These are phyloP conservation scores for Neocucurbitaria cava DNA, from an alignment of 2,329 filamentous ascomycete species.

Conservation along the genomic window DNA sequence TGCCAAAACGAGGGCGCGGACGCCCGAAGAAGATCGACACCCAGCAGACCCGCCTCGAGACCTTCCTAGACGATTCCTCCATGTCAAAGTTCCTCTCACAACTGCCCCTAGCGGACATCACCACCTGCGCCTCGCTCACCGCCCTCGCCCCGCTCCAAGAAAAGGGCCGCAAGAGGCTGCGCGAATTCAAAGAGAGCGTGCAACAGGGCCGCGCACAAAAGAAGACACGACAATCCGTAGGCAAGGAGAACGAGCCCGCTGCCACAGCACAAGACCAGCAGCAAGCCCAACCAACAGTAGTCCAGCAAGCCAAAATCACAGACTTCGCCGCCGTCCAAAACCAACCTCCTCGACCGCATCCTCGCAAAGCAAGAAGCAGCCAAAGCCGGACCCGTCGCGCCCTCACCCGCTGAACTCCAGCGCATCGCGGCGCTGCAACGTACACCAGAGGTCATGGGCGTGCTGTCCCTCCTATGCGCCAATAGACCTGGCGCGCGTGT, in stretches of 20 bases:
- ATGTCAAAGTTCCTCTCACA: slow-evolving; percentile 60
- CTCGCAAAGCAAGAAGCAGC: slow-evolving; percentile 57
- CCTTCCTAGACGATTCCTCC: slow-evolving; percentile 41
- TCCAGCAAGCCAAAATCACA: slow-evolving; percentile 47
- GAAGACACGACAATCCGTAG: slow-evolving; percentile 33
- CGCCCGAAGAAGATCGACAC: slow-evolving; percentile 37
- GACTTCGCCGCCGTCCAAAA: slow-evolving; percentile 50
- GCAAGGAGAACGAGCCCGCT: slow-evolving; percentile 41
- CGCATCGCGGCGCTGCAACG: slow-evolving; percentile 57
- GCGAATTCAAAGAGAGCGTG: slow-evolving; percentile 71
- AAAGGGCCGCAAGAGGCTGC: slow-evolving; percentile 73
- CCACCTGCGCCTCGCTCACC: slow-evolving; percentile 58
- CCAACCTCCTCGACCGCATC: slow-evolving; percentile 58
- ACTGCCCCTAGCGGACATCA: slow-evolving; percentile 64
- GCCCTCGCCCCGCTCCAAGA: slow-evolving; percentile 65
- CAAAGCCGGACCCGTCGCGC: slow-evolving; percentile 47
- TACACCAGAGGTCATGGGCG: slow-evolving; percentile 53
- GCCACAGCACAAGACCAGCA: slow-evolving; percentile 12
- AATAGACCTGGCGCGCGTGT: slow-evolving; percentile 44
- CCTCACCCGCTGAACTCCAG: slow-evolving; percentile 52
- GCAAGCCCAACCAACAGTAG: slow-evolving; percentile 24
- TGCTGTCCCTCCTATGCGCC: slow-evolving; percentile 53
- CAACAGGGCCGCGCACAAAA: slow-evolving; percentile 42
- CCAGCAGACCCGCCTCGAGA: slow-evolving; percentile 59
- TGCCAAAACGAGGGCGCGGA: slow-evolving; percentile 45